A percentile compares a stretch with the other conserved stretches of the same genome.
Conservation (phyloP, 2,329 filamentous ascomycete species). For the Colletotrichum lini region DNA sequence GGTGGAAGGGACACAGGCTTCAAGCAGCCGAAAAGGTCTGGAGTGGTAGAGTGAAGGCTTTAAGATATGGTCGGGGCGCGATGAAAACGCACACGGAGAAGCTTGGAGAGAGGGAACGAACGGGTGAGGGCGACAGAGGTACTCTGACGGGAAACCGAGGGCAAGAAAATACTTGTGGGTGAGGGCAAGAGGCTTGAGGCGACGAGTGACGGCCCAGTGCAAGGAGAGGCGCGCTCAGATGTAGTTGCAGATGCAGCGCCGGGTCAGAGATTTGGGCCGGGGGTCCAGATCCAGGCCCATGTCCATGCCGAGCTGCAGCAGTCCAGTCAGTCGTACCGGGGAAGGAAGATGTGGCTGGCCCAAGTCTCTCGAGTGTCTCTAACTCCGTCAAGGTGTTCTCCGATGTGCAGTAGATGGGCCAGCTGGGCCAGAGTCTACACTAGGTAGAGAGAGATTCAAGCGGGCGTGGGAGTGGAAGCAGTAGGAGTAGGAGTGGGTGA, state of each 20-base stretch:
- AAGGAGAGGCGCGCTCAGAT: conserved; percentile 35
- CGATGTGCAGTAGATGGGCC: conserved; percentile 11
- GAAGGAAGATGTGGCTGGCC: conserved; percentile 22
- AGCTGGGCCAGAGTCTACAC: not conserved
- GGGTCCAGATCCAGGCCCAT: conserved; percentile 36
- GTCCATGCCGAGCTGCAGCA: conserved; percentile 34
- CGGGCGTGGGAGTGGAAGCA: conserved; percentile 20
- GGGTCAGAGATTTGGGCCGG: conserved; percentile 34
- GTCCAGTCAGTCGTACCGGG: conserved; percentile 9
- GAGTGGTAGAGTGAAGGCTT: conserved; percentile 32
- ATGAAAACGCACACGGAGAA: conserved; percentile 18
- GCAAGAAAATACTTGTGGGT: conserved; percentile 1
- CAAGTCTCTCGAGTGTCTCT: conserved; percentile 31
- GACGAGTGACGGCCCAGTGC: not conserved
- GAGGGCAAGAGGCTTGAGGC: not conserved
- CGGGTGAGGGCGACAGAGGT: not conserved
- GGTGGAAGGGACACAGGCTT: conserved; percentile 22
- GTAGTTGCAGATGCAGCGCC: conserved; percentile 15
- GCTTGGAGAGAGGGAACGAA: not conserved
- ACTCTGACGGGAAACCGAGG: not conserved
- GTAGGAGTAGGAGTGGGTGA: conserved; percentile 23
- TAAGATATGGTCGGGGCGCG: conserved; percentile 31
- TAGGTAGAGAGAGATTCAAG: conserved; percentile 9
- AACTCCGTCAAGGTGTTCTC: conserved; percentile 21
- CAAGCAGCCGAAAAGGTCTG: conserved; percentile 5